Conservation (phyloP, 2,329 filamentous ascomycete genomes). For the Cyclaneusma minus region DNA sequence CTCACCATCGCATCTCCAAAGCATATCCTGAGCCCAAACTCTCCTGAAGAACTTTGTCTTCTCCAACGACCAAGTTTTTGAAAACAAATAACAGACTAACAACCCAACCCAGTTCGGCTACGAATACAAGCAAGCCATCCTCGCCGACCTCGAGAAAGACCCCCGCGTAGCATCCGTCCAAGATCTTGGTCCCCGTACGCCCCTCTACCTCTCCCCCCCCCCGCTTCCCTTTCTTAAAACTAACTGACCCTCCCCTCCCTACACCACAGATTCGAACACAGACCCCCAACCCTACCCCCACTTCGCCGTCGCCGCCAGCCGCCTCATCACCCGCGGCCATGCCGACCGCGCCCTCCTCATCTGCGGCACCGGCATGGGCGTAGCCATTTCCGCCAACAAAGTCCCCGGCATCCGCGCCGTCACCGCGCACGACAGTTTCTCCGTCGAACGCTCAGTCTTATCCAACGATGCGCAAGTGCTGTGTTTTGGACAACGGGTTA, state of each 20-base stretch:
- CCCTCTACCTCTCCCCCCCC: too few species aligned
- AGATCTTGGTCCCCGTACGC: conserved; percentile 66
- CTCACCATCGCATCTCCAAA: too few species aligned
- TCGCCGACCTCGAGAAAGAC: conserved; percentile 52
- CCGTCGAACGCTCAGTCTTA: conserved; percentile 63
- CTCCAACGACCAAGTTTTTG: too few species aligned
- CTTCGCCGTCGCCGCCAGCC: conserved; percentile 51
- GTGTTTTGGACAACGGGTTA: conserved; percentile 72
- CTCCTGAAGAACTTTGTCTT: too few species aligned
- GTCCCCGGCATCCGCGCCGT: conserved; percentile 74
- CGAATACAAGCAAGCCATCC: conserved; percentile 65
- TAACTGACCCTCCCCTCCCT: too few species aligned
- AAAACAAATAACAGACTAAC: too few species aligned
- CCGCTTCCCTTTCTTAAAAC: too few species aligned
- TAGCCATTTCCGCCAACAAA: conserved; percentile 83
- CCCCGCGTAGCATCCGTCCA: conserved; percentile 49
- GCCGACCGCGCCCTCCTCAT: conserved; percentile 68
- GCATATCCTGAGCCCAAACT: too few species aligned
- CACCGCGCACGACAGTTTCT: conserved; percentile 76
- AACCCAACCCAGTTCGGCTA: too few species aligned
- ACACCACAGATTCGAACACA: conserved; percentile 52
- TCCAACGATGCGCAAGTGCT: conserved; percentile 81
- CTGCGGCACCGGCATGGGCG: conserved; percentile 75
- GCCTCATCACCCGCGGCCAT: conserved; percentile 42
- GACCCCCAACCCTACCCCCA: conserved; percentile 77